A percentile compares a stretch with the other conserved stretches of the same genome.
phyloP scores from a whole-genome alignment of 1,284 basidiomycete genomes.

The Apiotrichum gamsii region DNA sequence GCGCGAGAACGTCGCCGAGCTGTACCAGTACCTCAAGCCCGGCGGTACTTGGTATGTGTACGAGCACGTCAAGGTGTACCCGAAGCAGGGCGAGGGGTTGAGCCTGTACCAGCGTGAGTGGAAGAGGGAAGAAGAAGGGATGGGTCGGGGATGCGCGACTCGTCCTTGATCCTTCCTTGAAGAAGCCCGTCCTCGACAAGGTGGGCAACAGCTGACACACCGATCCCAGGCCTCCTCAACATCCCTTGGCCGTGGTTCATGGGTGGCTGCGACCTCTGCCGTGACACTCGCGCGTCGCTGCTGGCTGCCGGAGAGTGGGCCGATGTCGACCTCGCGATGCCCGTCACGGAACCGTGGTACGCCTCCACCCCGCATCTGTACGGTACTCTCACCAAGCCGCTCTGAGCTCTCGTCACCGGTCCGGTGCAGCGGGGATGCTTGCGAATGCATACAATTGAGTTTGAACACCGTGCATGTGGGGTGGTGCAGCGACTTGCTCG shows the following conservation, averaged over 20 bases:
- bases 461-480: too few species aligned
- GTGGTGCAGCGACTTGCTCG: too few species aligned
- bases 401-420: not conserved
- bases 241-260: slow-evolving; percentile 15
- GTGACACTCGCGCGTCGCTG: slow-evolving; percentile 8
- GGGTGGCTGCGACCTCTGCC: slow-evolving; percentile 17
- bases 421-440: too few species aligned
- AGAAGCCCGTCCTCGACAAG: not conserved
- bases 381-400: slow-evolving; percentile 16
- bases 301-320: slow-evolving; percentile 9
- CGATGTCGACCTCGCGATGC: slow-evolving; percentile 13
- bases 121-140: not conserved
- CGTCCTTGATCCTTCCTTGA: too few species aligned
- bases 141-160: too few species aligned
- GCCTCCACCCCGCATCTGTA: slow-evolving; percentile 9
- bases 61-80: slow-evolving; percentile 11
- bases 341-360: slow-evolving; percentile 13
- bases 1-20: slow-evolving; percentile 14
- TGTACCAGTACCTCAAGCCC: slow-evolving; percentile 19
- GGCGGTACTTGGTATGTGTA: slow-evolving; percentile 17
- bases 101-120: slow-evolving; percentile 12
- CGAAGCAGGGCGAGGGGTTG: slow-evolving; percentile 7
- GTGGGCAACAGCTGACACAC: too few species aligned
- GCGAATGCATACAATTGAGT: too few species aligned
- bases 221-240: slow-evolving; percentile 13